Percentiles rank a stretch among this genome's conserved stretches.
phyloP scores from a whole-genome alignment of 2,329 filamentous ascomycete genomes.

The Allantophomopsis lycopodina region DNA sequence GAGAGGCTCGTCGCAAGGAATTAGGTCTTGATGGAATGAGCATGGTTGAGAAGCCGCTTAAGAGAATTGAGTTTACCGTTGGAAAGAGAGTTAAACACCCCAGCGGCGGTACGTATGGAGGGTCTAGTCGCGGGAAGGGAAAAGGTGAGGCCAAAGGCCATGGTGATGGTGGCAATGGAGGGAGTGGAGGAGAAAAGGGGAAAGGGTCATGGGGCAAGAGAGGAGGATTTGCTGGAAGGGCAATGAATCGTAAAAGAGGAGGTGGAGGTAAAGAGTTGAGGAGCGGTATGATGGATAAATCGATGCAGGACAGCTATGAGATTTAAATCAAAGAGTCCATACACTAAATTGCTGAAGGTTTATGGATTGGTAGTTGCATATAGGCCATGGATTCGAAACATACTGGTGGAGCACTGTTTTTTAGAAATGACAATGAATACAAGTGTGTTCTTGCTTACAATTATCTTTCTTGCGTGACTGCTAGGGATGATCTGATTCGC shows the following conservation, averaged over 20 bases:
- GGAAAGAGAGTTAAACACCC: constrained; percentile 13
- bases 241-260: background rate
- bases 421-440: too few species aligned
- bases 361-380: too few species aligned
- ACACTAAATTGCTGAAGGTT: too few species aligned
- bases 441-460: too few species aligned
- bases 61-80: constrained; percentile 49
- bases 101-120: constrained; percentile 1
- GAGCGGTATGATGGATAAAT: background rate
- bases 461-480: too few species aligned
- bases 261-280: background rate
- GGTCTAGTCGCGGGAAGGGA: background rate
- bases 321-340: too few species aligned
- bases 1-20: constrained; percentile 38
- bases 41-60: constrained; percentile 55
- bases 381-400: too few species aligned
- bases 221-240: background rate
- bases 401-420: too few species aligned
- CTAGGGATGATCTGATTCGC: too few species aligned
- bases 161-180: background rate
- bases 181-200: background rate
- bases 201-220: background rate
- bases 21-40: constrained; percentile 41
- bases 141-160: background rate
- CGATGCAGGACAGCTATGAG: too few species aligned